Conservation (phyloP, 306 rosid genomes). For the Quercus bicolor region DNA sequence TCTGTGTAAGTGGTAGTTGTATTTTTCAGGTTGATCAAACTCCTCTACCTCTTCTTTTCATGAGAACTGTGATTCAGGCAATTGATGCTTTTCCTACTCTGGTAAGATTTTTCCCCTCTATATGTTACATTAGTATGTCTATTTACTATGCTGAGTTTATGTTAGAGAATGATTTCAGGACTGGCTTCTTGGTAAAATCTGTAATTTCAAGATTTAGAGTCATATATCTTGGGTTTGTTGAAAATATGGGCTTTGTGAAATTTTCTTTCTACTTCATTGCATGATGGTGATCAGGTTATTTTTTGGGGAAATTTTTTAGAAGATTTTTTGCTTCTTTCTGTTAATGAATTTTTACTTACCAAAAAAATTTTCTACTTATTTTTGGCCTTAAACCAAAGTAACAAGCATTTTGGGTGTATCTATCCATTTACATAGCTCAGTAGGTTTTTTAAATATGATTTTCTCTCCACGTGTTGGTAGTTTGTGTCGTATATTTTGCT, state of each 20-base stretch:
- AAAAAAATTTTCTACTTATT: neutral
- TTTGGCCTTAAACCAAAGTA: neutral
- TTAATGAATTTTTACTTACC: neutral
- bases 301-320: neutral
- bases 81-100: constrained; percentile 93
- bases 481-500: neutral
- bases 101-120: constrained; percentile 40
- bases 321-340: neutral
- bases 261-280: neutral
- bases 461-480: neutral
- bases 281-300: neutral
- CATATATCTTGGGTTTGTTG: neutral
- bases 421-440: neutral
- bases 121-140: neutral
- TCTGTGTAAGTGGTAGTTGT: constrained; percentile 1
- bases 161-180: neutral
- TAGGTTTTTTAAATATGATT: neutral
- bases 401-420: neutral
- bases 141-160: neutral
- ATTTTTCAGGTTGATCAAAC: constrained; percentile 84
- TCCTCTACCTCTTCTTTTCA: constrained; percentile 94
- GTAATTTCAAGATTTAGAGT: neutral
- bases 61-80: constrained; percentile 98
- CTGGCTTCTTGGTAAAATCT: neutral
- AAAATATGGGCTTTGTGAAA: neutral